Conservation (phyloP, 1,139 yeast genomes). For the Yamadazyma spencermartinsiae region DNA sequence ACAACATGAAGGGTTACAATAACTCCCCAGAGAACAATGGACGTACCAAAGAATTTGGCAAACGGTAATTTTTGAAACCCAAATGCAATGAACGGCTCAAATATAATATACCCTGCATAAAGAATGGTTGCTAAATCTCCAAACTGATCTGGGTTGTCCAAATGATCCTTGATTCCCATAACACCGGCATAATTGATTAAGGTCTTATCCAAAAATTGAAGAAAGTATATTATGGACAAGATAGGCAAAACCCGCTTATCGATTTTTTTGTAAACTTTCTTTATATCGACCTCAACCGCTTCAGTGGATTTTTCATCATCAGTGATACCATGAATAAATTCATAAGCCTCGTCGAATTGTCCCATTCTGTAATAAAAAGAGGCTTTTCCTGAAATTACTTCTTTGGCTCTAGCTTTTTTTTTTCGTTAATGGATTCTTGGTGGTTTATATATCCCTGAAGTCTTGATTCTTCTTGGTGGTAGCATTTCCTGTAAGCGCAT, state of each 20-base stretch:
- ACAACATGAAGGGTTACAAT: constrained; percentile 36
- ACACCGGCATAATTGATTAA: constrained; percentile 50
- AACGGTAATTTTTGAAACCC: constrained; percentile 40
- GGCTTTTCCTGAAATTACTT: no score
- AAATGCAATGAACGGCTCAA: constrained; percentile 43
- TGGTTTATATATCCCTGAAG: background rate
- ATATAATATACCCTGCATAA: constrained; percentile 47
- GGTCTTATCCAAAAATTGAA: constrained; percentile 47
- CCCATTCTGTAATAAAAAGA: constrained; percentile 10
- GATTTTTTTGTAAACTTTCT: constrained; percentile 22
- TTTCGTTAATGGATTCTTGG: background rate
- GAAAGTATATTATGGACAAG: constrained; percentile 39
- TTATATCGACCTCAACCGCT: constrained; percentile 9
- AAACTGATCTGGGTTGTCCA: constrained; percentile 36
- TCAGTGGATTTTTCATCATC: constrained; percentile 6
- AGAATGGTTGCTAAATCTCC: constrained; percentile 45
- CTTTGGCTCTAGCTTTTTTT: background rate
- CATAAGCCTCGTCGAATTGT: constrained; percentile 17
- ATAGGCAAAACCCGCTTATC: constrained; percentile 34
- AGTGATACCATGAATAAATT: constrained; percentile 13
- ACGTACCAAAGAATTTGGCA: constrained; percentile 37
- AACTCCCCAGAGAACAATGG: constrained; percentile 44
- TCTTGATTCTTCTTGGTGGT: no score
- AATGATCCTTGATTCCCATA: constrained; percentile 45
- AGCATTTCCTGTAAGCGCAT: constrained; percentile 6